Base-by-base conservation (phyloP, 495 filamentous ascomycete genomes). In the Aspergillus mulundensis region DNA sequence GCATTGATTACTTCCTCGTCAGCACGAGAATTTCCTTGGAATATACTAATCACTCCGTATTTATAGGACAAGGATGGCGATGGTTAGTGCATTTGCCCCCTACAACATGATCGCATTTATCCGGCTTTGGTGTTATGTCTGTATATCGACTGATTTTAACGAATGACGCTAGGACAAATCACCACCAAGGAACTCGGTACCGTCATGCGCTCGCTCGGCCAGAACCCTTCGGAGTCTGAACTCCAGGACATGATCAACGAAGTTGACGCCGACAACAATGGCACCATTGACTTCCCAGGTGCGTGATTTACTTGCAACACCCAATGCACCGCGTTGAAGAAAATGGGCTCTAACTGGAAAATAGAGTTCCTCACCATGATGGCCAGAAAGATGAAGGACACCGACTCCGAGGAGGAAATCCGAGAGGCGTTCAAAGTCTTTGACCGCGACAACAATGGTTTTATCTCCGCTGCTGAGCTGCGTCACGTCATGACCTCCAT, bases 161-260 rank as follows among this genome's bases (percentile, higher is more conserved):
- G 25, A 23, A 42, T 44, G 28, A 32, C 8, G 46, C 45, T 49
- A 98, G 94, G 94, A 71, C 92, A 97, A 82, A 98, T 98, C 81
- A 97, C 94, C 62, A 97, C 93, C 71, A 97, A 97, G 82, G 94
- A 98, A 76, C 81, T 98, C 62, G 95, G 95, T 70, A 97, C 94
- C 45, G 94, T 98, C 65, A 98, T 98, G 94, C 87, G 95, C 76
- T 97, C 93, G n/a, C 85, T 98, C 56, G 94, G 94, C 76, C 95
- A 98, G 77, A 98, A 97, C 80, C 94, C 95, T 56, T 96, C 91
- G 67, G 93, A 97, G 80, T 96, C 92, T 52, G 94, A 98, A 77
- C 81, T 98, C 60, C 95, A 97, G 78, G 95, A 97, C 71, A 97
- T 98, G 94, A 97, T 98, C 81, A 97, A 97, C 80, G 95, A 97